A percentile compares a stretch with the other conserved stretches of the same genome.
phyloP scores from a whole-genome alignment of 169 alveolate species.

The Babesia gibsoni region DNA sequence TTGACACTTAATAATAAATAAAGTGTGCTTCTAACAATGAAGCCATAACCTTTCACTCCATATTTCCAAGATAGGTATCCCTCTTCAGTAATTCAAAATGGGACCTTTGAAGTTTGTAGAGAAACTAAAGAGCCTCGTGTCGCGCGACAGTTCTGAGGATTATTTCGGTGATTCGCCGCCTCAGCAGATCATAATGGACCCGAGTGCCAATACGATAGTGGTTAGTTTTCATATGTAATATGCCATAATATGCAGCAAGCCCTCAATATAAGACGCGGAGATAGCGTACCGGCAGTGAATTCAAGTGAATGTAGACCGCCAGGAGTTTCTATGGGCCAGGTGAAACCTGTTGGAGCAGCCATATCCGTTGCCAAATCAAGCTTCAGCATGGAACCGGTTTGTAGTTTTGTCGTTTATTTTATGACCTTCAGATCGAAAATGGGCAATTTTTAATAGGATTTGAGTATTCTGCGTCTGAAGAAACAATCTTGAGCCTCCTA shows the following conservation, averaged over 20 bases:
- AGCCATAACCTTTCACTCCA: not conserved
- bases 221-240: not conserved
- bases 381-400: not conserved
- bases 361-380: conserved; percentile 14
- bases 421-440: not conserved
- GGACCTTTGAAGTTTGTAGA: too few relatives aligned
- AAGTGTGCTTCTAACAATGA: not conserved
- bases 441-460: conserved; percentile 5
- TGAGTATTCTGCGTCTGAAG: conserved; percentile 26
- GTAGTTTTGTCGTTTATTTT: not conserved
- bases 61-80: not conserved
- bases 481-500: conserved; percentile 19
- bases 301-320: not conserved
- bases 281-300: not conserved
- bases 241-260: not conserved
- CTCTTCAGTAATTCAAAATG: too few relatives aligned
- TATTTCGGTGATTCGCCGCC: conserved; percentile 6
- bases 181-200: conserved; percentile 12
- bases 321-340: not conserved
- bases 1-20: too few relatives aligned
- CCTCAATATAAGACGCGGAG: not conserved
- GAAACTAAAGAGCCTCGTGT: too few relatives aligned
- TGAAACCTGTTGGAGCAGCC: conserved; percentile 14
- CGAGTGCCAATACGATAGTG: not conserved
- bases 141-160: not conserved